Conservation (phyloP, 768 basidiomycete species). For the Podaxis mareebaensis region DNA sequence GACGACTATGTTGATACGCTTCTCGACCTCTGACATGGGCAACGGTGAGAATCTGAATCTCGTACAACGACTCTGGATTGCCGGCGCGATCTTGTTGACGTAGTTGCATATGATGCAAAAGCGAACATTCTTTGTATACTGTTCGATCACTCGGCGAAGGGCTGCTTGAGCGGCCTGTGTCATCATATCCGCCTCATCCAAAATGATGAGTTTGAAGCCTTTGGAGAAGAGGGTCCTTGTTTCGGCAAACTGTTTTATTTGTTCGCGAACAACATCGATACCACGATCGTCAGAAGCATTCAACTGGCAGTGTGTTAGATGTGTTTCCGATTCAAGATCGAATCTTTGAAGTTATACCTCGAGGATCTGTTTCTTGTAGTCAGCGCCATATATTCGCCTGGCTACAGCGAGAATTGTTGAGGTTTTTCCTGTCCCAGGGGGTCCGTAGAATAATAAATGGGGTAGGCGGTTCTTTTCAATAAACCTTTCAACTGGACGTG, state of each 20-base stretch:
- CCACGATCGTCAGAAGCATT: conserved; percentile 99
- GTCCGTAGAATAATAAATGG: conserved; percentile 95
- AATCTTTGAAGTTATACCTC: conserved; percentile 59
- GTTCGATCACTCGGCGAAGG: conserved; percentile 94
- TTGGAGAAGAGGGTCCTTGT: conserved; percentile 90
- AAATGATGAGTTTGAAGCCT: conserved; percentile 95
- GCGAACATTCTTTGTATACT: conserved; percentile 97
- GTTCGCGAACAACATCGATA: conserved; percentile 97
- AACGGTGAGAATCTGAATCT: conserved; percentile 96
- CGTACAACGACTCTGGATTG: conserved; percentile 98
- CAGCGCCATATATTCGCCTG: conserved; percentile 86
- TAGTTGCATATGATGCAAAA: conserved; percentile 99
- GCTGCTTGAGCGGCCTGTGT: conserved; percentile 97
- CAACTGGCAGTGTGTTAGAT: conserved; percentile 50
- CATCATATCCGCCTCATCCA: conserved; percentile 99
- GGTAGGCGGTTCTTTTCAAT: conserved; percentile 94
- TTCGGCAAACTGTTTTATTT: conserved; percentile 98
- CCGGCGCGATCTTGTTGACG: conserved; percentile 98
- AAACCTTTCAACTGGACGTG: conserved; percentile 85
- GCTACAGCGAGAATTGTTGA: conserved; percentile 97
- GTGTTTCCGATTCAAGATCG: not conserved
- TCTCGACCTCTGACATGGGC: conserved; percentile 83
- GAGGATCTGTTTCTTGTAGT: conserved; percentile 88
- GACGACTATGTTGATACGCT: conserved; percentile 74
- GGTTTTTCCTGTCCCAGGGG: conserved; percentile 98